Conservation (phyloP, 257 asterid genomes). For the Leonotis leonurus region DNA sequence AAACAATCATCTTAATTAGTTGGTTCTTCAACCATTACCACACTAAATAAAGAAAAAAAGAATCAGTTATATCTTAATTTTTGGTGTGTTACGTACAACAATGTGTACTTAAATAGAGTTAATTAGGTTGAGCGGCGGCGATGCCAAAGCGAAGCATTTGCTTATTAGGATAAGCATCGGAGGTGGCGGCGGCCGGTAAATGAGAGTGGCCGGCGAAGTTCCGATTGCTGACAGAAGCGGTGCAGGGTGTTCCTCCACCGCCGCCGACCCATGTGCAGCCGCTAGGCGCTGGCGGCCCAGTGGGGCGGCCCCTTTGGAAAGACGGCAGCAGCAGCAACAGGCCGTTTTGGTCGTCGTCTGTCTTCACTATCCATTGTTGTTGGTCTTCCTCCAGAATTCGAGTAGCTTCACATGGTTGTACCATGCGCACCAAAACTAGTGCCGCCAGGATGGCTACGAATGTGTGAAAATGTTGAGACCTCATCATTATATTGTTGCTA, state of each 20-base stretch:
- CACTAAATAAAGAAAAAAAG: background rate
- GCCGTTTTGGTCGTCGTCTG: constrained; percentile 7
- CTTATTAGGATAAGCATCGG: constrained; percentile 17
- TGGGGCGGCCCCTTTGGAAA: constrained; percentile 17
- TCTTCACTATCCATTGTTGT: constrained; percentile 30
- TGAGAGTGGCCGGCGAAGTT: constrained; percentile 32
- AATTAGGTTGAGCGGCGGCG: constrained; percentile 18
- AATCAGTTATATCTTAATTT: no score
- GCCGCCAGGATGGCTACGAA: no score
- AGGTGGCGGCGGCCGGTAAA: constrained; percentile 17
- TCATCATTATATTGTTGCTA: no score
- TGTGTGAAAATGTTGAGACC: no score
- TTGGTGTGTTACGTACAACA: no score
- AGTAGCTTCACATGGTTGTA: constrained; percentile 25
- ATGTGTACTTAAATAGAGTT: no score
- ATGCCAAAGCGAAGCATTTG: constrained; percentile 30
- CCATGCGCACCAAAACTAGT: no score
- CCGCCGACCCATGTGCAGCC: constrained; percentile 33
- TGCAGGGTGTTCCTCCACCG: constrained; percentile 30
- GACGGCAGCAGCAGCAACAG: constrained; percentile 22
- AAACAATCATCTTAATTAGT: background rate
- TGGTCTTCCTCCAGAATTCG: constrained; percentile 38
- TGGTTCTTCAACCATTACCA: constrained; percentile 1
- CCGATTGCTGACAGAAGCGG: constrained; percentile 26
- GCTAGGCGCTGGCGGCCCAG: constrained; percentile 31